Conservation (phyloP, 371 early-diverging fungal species). For the Apophysomyces variabilis region DNA sequence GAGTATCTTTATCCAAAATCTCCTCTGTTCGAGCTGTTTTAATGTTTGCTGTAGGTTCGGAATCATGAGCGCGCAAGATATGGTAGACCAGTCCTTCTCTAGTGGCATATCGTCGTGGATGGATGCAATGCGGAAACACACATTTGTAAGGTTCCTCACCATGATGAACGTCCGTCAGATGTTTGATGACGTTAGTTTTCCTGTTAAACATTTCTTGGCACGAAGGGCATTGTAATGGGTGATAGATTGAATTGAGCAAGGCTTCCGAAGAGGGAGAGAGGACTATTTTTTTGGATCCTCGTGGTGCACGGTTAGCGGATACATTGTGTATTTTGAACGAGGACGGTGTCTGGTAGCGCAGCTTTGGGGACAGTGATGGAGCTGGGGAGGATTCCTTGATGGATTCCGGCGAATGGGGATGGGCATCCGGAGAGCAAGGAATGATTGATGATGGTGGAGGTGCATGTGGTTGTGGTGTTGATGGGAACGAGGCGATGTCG, state of each 20-base stretch:
- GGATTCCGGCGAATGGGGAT: constrained; percentile 12
- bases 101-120: constrained; percentile 51
- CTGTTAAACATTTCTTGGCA: constrained; percentile 43
- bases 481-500: not conserved
- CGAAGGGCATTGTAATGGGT: constrained; percentile 49
- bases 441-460: not conserved
- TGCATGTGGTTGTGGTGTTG: not conserved
- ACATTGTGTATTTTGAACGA: not conserved
- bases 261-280: constrained; percentile 33
- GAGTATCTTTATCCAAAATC: not conserved
- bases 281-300: constrained; percentile 34
- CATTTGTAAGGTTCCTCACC: constrained; percentile 54
- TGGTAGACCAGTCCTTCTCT: constrained; percentile 55
- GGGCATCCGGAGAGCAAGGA: constrained; percentile 5
- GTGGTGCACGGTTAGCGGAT: constrained; percentile 17
- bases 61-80: constrained; percentile 46
- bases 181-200: constrained; percentile 54
- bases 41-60: constrained; percentile 46
- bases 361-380: not conserved
- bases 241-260: constrained; percentile 38
- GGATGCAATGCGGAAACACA: constrained; percentile 40
- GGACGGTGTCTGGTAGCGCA: not conserved
- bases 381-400: constrained; percentile 5
- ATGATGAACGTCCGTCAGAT: constrained; percentile 41
- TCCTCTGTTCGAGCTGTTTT: not conserved